Conservation (phyloP, 1,284 basidiomycete genomes). For the Malassezia obtusa region DNA sequence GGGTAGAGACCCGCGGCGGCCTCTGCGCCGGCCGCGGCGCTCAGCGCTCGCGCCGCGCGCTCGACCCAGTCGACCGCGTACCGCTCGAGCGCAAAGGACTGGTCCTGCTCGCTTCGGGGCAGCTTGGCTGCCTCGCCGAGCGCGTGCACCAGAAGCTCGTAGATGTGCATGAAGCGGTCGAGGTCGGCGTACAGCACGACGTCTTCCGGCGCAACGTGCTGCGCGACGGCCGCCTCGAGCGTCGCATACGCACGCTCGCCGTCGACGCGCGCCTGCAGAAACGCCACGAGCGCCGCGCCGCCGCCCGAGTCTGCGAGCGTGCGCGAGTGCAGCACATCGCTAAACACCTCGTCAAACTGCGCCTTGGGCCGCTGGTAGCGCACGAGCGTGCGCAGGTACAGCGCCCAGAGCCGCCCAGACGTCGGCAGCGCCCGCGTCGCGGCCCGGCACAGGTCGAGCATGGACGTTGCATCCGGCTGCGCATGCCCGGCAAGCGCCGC, state of each 20-base stretch:
- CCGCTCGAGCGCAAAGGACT: slow-evolving; percentile 19
- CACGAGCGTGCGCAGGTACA: slow-evolving; percentile 25
- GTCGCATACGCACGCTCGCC: slow-evolving; percentile 32
- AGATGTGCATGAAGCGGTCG: slow-evolving; percentile 38
- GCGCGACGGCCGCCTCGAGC: slow-evolving; percentile 17
- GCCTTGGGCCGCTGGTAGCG: slow-evolving; percentile 23
- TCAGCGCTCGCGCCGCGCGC: slow-evolving; percentile 18
- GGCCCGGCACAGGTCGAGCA: slow-evolving; percentile 22
- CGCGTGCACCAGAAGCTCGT: slow-evolving; percentile 26
- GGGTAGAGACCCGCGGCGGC: slow-evolving; percentile 24
- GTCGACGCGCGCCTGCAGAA: slow-evolving; percentile 37
- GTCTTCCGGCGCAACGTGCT: slow-evolving; percentile 14
- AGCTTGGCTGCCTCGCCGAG: slow-evolving; percentile 19
- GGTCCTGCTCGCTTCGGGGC: slow-evolving; percentile 17
- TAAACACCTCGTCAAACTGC: slow-evolving; percentile 31
- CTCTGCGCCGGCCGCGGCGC: slow-evolving; percentile 21
- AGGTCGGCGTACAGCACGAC: slow-evolving; percentile 23
- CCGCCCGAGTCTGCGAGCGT: slow-evolving; percentile 17
- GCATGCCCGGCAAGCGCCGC: slow-evolving; percentile 8
- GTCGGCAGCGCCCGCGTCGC: slow-evolving; percentile 26
- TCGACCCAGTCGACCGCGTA: slow-evolving; percentile 34
- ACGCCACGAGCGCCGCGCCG: slow-evolving; percentile 19
- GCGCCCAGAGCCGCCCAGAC: slow-evolving; percentile 22
- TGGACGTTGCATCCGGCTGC: slow-evolving; percentile 19
- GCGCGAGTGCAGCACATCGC: slow-evolving; percentile 17